These are phyloP conservation scores for Viola odorata DNA, from an alignment of 345 rosid genomes.

Conservation along the genomic window DNA sequence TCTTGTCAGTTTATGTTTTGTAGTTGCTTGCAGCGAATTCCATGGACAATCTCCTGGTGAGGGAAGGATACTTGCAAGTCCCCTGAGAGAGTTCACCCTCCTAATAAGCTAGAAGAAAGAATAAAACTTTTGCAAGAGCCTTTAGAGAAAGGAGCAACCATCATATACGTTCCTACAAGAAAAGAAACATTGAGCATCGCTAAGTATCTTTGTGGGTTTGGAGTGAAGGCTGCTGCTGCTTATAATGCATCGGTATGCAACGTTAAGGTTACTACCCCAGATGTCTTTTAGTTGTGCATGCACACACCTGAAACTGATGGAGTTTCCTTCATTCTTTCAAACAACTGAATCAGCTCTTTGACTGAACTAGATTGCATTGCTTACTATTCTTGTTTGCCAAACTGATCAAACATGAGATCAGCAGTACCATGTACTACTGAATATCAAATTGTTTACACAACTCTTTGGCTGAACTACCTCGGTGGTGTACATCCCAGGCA, in stretches of 20 bases:
- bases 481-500: too few species aligned
- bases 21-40: conserved; percentile 78
- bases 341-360: too few species aligned
- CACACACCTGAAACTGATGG: too few species aligned
- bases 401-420: too few species aligned
- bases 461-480: too few species aligned
- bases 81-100: conserved; percentile 23
- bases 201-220: conserved; percentile 50
- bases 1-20: conserved; percentile 19
- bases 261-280: background rate
- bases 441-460: too few species aligned
- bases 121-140: conserved; percentile 35
- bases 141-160: conserved; percentile 57
- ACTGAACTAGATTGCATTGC: too few species aligned
- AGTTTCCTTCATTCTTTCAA: too few species aligned
- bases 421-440: too few species aligned
- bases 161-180: conserved; percentile 86
- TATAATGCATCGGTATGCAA: conserved; percentile 66
- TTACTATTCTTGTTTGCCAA: too few species aligned
- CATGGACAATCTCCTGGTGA: conserved; percentile 31
- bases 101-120: conserved; percentile 35
- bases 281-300: too few species aligned
- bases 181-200: conserved; percentile 70
- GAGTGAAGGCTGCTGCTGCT: conserved; percentile 92
- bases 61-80: conserved; percentile 23